A percentile compares a stretch with the other conserved stretches of the same genome.
Conservation (phyloP, 768 basidiomycete species). For the Leccinum broughii region DNA sequence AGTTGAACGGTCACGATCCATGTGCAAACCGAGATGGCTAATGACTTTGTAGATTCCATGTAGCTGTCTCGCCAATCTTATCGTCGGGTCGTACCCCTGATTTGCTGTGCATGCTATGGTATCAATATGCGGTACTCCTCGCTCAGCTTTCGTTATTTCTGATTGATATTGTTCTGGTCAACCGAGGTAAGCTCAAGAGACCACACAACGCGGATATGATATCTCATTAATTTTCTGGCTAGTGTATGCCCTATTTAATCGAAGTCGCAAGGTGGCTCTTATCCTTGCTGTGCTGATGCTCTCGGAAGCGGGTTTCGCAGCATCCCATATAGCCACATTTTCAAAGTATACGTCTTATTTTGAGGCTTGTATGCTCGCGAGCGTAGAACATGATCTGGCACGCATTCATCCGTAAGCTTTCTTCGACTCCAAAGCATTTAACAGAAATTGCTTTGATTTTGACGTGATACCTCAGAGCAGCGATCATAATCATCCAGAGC, state of each 20-base stretch:
- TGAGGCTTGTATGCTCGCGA: conserved; percentile 29
- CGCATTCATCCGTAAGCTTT: conserved; percentile 19
- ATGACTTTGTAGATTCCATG: conserved; percentile 10
- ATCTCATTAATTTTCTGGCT: neutral
- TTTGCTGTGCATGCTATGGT: conserved; percentile 15
- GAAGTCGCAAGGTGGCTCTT: conserved; percentile 29
- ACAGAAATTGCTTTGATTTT: neutral
- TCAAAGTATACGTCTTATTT: neutral
- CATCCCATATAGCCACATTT: conserved; percentile 23
- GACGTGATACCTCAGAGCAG: conserved; percentile 6
- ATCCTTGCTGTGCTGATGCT: conserved; percentile 14
- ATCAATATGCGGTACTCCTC: conserved; percentile 1
- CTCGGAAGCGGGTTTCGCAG: conserved; percentile 18
- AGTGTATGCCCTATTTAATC: conserved; percentile 37
- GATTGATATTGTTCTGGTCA: conserved; percentile 26
- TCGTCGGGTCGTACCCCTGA: conserved; percentile 12
- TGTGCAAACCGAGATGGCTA: neutral
- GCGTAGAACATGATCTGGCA: neutral
- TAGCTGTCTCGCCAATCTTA: conserved; percentile 7
- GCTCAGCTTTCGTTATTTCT: conserved; percentile 13
- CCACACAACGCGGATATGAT: neutral
- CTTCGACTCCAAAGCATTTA: neutral
- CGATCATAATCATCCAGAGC: conserved; percentile 35
- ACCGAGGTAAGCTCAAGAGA: conserved; percentile 23
- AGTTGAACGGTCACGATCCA: neutral